Conservation (phyloP, 371 early-diverging fungal genomes). For the Lichtheimia corymbifera region DNA sequence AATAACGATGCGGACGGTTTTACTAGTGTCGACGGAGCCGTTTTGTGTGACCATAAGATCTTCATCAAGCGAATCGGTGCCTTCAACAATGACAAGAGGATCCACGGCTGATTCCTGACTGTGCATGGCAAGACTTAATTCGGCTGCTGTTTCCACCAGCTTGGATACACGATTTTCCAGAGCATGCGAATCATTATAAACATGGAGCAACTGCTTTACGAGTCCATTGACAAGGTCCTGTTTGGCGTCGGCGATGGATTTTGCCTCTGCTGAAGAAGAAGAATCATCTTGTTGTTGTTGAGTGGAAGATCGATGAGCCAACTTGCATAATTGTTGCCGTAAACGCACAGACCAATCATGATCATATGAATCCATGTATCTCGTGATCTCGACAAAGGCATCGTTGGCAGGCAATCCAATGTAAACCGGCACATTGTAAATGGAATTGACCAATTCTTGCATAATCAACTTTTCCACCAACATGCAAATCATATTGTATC, state of each 20-base stretch:
- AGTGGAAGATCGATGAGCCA: conserved; percentile 29
- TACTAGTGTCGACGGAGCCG: conserved; percentile 11
- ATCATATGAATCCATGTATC: conserved; percentile 37
- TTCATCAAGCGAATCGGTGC: conserved; percentile 1
- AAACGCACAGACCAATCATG: conserved; percentile 34
- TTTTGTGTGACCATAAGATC: conserved; percentile 5
- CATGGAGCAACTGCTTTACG: conserved; percentile 23
- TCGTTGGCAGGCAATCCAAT: conserved; percentile 37
- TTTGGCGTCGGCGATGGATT: conserved; percentile 25
- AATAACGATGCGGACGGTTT: conserved; percentile 8
- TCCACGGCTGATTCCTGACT: conserved; percentile 34
- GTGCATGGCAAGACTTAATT: conserved; percentile 39
- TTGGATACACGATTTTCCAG: conserved; percentile 23
- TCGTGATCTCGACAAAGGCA: conserved; percentile 34
- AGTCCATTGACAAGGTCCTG: conserved; percentile 15
- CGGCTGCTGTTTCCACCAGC: conserved; percentile 37
- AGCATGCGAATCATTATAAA: conserved; percentile 27
- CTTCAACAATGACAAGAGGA: conserved; percentile 15
- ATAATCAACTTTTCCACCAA: conserved; percentile 44
- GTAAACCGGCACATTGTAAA: conserved; percentile 35
- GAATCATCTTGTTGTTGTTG: conserved; percentile 15
- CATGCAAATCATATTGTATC: conserved; percentile 32
- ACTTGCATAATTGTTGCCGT: conserved; percentile 39
- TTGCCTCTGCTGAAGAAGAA: conserved; percentile 2
- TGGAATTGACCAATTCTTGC: conserved; percentile 24